Base-by-base conservation (phyloP, 148 eudicot genomes). In the Camellia granthamiana region DNA sequence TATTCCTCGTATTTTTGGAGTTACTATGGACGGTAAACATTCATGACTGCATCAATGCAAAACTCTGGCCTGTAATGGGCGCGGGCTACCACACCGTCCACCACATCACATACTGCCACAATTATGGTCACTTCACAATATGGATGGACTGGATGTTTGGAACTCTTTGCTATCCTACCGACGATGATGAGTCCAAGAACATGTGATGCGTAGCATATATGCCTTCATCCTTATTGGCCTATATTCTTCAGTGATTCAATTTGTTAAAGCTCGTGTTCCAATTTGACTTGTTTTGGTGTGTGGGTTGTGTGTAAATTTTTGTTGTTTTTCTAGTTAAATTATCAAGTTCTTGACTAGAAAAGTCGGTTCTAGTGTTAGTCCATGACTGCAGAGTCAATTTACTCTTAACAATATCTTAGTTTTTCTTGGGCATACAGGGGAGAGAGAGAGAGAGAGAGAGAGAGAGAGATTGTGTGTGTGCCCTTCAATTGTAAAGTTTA, bases 131-230 rank as follows among this genome's bases (percentile, higher is more conserved):
- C 81, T 96, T 83, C 82, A 96, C 98, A 0, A 80, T 93, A 55
- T 88, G 93, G 86, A 96, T 96, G 99, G 99, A 96, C 83, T 93
- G 95, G 97, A 81, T 96, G 87, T 96, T 93, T 21, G 97, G 99
- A 18, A 96, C 99, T 63, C 95, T 96, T 51, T 86, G 81, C 4
- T 84, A 86, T 79, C 99, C 99, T 42, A 6, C 77, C 7, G 86
- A 87, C 5, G 86, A 87, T 41, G 89, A 87, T 51, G 91, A 89
- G 49, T 69, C 83, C 56, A 94, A 90, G 78, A 90, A 88, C 79
- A 78, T 84, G 49, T 89, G 75, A 80, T 55, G 65, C 38, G 38
- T 30, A 30, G 38, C 38, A 1, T 15, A 6, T 68, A 6, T 38
- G 12, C 8, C 47, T 69, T 19, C 16, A 67, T 9, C 41, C 43